Percentiles rank a stretch among this genome's conserved stretches.
Evolutionary conservation across 495 filamentous ascomycete species (phyloP).

Genomic region (Penicillium daleae): DNA sequence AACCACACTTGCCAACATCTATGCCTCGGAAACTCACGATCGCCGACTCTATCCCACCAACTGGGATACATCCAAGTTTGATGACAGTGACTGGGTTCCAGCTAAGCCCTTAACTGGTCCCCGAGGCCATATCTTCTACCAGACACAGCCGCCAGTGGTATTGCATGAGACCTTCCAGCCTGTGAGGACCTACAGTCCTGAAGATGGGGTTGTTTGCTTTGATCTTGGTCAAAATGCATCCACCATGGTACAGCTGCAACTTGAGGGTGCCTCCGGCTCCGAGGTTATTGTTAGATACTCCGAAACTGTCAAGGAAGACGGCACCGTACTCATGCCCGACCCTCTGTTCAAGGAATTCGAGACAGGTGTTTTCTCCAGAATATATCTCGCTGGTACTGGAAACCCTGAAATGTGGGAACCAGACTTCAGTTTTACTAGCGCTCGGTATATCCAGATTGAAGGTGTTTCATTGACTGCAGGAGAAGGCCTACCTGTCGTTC

Average conservation of each 20-base stretch:
- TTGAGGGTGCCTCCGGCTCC: conserved; percentile 26
- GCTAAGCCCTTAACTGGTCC: conserved; percentile 35
- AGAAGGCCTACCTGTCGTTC: conserved; percentile 25
- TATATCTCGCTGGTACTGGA: conserved; percentile 29
- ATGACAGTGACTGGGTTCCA: conserved; percentile 21
- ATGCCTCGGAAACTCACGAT: conserved; percentile 35
- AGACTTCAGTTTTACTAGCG: conserved; percentile 37
- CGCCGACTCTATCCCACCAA: conserved; percentile 27
- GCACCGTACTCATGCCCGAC: conserved; percentile 35
- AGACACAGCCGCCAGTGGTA: conserved; percentile 33
- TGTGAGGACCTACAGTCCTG: conserved; percentile 18
- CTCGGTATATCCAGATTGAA: conserved; percentile 35
- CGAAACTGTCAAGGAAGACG: conserved; percentile 30
- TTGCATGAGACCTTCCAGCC: conserved; percentile 34
- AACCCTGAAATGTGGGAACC: conserved; percentile 32
- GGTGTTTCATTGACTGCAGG: conserved; percentile 23
- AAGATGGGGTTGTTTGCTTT: conserved; percentile 23
- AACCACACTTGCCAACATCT: conserved; percentile 35
- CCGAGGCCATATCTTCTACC: conserved; percentile 30
- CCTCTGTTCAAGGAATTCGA: conserved; percentile 38
- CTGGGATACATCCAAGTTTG: conserved; percentile 28
- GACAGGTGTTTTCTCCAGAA: conserved; percentile 28
- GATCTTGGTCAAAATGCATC: conserved; percentile 35
- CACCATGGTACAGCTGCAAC: conserved; percentile 25
- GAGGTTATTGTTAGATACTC: conserved; percentile 33